Base-by-base conservation (phyloP, 768 basidiomycete species). In the Suillus subluteus region DNA sequence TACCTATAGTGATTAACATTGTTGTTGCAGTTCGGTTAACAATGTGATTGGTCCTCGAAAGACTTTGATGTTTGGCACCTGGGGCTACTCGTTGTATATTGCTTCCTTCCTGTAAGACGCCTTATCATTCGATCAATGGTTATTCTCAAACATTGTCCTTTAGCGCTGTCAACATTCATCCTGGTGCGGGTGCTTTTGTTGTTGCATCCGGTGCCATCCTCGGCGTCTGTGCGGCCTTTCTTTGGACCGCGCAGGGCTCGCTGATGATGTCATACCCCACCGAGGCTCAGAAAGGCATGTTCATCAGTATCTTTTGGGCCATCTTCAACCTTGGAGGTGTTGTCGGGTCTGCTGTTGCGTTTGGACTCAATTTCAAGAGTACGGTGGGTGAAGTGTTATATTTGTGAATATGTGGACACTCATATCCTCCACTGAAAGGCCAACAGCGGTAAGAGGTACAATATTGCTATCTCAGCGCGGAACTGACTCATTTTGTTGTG, bases 241-340 rank as follows among this genome's bases (percentile, higher is more conserved):
- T 87, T 30, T 88, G 86, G 86, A 80, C 84, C 12, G 83, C 82
- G 1, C 84, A 84, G 68, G 86, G 86, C 13, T 65, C 78, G 2
- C 76, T 87, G 68, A 87, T 87, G 86, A 82, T 87, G 84, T 77
- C 81, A 8, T 85, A 87, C 66, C 86, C 86, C 5, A 79, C 83
- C 2, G 86, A 87, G 68, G 83, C 85, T 62, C 83, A 87, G 70
- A 87, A 87, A 70, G 86, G 86, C 16, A 76, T 76, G 66, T 80
- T 80, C 21, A 86, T 87, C 66, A 79, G 79, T 40, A 68, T 87
- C 59, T 87, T 87, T 75, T 87, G 86, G 86, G 80, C 85, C 48
- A 91, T 94, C 68, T 94, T 95, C 81, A 93, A 93, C 70, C 67
- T 93, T 38, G 92, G 92, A 43, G 88, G 88, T 55, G 90, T 95